Evolutionary conservation across 192 early-diverging fungal species (phyloP).

Genomic region (Backusella psychrophila): DNA sequence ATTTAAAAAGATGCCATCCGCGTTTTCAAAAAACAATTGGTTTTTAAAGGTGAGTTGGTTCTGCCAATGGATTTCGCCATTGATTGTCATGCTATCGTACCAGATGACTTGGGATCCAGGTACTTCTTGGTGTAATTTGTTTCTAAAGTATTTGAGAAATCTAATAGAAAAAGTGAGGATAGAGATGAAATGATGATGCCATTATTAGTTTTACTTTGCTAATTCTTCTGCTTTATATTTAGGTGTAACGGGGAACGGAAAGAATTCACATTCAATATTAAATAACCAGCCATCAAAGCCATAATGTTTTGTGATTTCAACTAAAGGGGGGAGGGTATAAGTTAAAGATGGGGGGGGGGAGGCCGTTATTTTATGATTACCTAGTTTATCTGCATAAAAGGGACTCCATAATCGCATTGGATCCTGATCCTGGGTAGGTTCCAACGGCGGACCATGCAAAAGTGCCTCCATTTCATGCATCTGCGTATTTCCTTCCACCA

Average conservation of each 20-base stretch:
- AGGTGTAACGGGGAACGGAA: slow-evolving; percentile 21
- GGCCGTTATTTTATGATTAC: not conserved
- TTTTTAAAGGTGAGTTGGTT: slow-evolving; percentile 52
- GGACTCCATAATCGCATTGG: slow-evolving; percentile 40
- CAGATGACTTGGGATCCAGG: slow-evolving; percentile 53
- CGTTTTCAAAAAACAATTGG: slow-evolving; percentile 49
- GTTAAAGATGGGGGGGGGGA: too few species aligned
- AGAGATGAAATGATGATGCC: too few species aligned
- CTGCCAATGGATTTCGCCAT: slow-evolving; percentile 58
- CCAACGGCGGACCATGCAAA: slow-evolving; percentile 40
- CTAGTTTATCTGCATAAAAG: slow-evolving; percentile 55
- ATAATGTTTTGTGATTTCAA: slow-evolving; percentile 59
- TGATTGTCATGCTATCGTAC: slow-evolving; percentile 60
- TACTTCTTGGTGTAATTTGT: slow-evolving; percentile 44
- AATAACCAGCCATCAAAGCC: slow-evolving; percentile 69
- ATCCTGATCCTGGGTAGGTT: slow-evolving; percentile 23
- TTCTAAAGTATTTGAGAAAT: slow-evolving; percentile 43
- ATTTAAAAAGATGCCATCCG: slow-evolving; percentile 51
- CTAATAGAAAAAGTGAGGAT: slow-evolving; percentile 17
- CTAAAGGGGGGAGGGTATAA: slow-evolving; percentile 4
- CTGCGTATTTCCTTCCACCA: slow-evolving; percentile 54
- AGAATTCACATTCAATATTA: slow-evolving; percentile 58
- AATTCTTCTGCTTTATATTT: slow-evolving; percentile 28
- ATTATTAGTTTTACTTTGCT: slow-evolving; percentile 14
- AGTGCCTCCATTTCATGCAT: slow-evolving; percentile 52